These are phyloP conservation scores for Bolboschoenoplectus hybrid DNA, from an alignment of 202 grass and related monocot species.

Conservation along the genomic window DNA sequence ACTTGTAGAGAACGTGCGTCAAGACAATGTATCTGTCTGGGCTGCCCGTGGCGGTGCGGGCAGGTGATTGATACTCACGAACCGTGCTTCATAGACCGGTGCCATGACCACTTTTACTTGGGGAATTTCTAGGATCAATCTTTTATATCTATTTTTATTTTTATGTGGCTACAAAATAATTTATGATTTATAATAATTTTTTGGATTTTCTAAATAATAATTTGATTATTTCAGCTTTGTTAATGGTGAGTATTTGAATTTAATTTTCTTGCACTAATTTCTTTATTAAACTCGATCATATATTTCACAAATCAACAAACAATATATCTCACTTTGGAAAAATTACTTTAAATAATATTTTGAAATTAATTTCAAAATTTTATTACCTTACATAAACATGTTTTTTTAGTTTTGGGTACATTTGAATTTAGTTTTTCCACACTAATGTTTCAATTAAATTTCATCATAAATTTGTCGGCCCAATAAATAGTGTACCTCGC, in stretches of 20 bases:
- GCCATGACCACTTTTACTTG: background rate
- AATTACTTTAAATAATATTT: background rate
- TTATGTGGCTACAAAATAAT: too few species aligned
- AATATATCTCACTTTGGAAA: background rate
- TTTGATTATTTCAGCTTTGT: background rate
- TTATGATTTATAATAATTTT: too few species aligned
- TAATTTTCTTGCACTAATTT: background rate
- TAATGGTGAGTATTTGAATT: background rate
- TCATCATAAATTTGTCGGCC: background rate
- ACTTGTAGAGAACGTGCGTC: slow-evolving; percentile 36
- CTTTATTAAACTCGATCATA: background rate
- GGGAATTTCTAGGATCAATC: background rate
- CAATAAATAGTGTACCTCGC: background rate
- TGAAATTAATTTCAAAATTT: too few species aligned
- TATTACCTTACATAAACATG: too few species aligned
- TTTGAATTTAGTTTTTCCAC: background rate
- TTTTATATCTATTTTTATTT: background rate
- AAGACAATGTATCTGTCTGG: slow-evolving; percentile 43
- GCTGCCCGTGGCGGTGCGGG: slow-evolving; percentile 63
- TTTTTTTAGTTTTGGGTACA: background rate
- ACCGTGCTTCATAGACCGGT: slow-evolving; percentile 8
- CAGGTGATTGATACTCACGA: slow-evolving; percentile 37
- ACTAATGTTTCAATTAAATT: background rate
- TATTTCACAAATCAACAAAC: background rate
- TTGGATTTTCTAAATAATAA: too few species aligned